A percentile compares a stretch with the other conserved stretches of the same genome.
These are phyloP conservation scores for Oryza officinalis DNA, from an alignment of 176 grass and related monocot genomes.

Conservation along the genomic window DNA sequence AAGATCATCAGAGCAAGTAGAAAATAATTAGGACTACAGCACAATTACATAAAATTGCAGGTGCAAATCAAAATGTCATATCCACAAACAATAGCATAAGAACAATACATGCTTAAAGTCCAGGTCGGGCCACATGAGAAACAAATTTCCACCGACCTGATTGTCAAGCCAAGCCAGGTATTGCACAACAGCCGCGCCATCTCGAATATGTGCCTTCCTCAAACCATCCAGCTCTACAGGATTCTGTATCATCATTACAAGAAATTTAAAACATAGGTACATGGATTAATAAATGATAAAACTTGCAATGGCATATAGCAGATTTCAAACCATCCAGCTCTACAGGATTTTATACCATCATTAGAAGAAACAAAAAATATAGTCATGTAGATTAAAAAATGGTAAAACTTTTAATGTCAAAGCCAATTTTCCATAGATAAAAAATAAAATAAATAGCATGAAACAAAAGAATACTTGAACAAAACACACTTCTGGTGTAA, in stretches of 20 bases:
- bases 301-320: background rate
- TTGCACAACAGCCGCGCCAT: constrained; percentile 91
- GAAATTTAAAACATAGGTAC: constrained; percentile 33
- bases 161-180: constrained; percentile 93
- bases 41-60: constrained; percentile 2
- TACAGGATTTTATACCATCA: no score
- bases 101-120: background rate
- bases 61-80: constrained; percentile 16
- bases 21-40: background rate
- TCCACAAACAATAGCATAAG: background rate
- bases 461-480: constrained; percentile 15
- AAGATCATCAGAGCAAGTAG: constrained; percentile 7
- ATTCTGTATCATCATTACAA: constrained; percentile 65
- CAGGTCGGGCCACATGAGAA: constrained; percentile 4
- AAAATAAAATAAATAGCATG: constrained; percentile 12
- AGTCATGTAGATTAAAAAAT: no score
- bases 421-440: background rate
- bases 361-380: no score
- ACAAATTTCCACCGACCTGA: constrained; percentile 56
- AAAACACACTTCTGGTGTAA: constrained; percentile 8
- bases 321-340: no score
- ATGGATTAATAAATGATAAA: background rate
- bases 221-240: constrained; percentile 77
- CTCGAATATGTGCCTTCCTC: constrained; percentile 91
- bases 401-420: no score